These are phyloP conservation scores for Kodamaea sp. DNA, from an alignment of 1,139 yeast genomes.

Conservation along the genomic window DNA sequence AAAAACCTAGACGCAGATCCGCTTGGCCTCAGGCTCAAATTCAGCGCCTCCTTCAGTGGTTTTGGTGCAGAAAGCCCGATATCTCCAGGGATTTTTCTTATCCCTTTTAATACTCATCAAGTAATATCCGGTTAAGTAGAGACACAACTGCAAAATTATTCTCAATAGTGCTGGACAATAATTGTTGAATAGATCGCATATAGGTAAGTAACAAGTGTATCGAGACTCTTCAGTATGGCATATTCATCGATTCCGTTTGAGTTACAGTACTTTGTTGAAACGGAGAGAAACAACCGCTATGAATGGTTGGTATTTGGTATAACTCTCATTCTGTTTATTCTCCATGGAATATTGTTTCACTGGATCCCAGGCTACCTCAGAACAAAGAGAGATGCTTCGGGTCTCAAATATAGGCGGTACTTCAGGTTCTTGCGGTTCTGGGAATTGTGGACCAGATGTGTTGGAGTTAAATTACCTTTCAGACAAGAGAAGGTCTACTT, in stretches of 20 bases:
- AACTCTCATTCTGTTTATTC: constrained; percentile 24
- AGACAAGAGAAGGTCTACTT: constrained; percentile 22
- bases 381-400: constrained; percentile 10
- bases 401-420: constrained; percentile 13
- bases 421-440: constrained; percentile 31
- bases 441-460: constrained; percentile 30
- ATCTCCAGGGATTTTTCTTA: too few species aligned
- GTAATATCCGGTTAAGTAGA: too few species aligned
- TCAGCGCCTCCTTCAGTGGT: too few species aligned
- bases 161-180: too few species aligned
- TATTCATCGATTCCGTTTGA: constrained; percentile 30
- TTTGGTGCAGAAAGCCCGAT: too few species aligned
- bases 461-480: constrained; percentile 22
- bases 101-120: too few species aligned
- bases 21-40: too few species aligned
- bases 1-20: too few species aligned
- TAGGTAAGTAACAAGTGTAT: not conserved
- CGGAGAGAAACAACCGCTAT: constrained; percentile 32
- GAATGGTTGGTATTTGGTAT: constrained; percentile 40
- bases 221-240: not conserved
- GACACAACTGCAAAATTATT: too few species aligned
- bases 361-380: constrained; percentile 40
- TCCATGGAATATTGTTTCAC: constrained; percentile 44
- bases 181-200: not conserved
- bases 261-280: constrained; percentile 39